A percentile compares a stretch with the other conserved stretches of the same genome.
phyloP scores from a whole-genome alignment of 2,329 filamentous ascomycete genomes.

The Fusarium palustre region DNA sequence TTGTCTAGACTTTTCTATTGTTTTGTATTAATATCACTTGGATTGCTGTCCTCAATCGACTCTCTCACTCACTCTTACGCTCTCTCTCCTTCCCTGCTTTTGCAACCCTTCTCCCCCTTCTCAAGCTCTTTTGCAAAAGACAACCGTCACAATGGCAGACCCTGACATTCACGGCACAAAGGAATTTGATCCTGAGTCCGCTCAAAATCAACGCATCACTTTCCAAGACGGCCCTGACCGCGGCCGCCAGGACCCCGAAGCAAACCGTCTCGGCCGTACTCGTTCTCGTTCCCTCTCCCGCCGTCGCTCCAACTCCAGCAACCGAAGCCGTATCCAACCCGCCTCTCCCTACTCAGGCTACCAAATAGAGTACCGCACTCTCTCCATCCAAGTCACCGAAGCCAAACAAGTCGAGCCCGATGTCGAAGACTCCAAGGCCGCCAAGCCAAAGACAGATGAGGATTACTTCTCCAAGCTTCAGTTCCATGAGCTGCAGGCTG shows the following conservation, averaged over 20 bases:
- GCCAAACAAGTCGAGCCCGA: conserved; percentile 48
- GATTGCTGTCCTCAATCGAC: neutral
- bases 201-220: conserved; percentile 35
- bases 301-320: conserved; percentile 40
- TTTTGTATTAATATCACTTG: conserved; percentile 21
- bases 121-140: neutral
- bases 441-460: conserved; percentile 52
- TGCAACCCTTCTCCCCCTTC: neutral
- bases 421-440: conserved; percentile 31
- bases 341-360: conserved; percentile 52
- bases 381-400: conserved; percentile 56
- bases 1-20: conserved; percentile 23
- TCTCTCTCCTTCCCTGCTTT: neutral
- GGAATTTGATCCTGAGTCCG: conserved; percentile 33
- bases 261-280: conserved; percentile 17
- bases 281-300: conserved; percentile 33
- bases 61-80: neutral
- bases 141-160: conserved; percentile 25
- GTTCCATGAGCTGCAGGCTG: conserved; percentile 53
- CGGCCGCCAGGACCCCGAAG: conserved; percentile 18
- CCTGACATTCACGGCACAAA: conserved; percentile 32
- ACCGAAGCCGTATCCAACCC: conserved; percentile 46
- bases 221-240: conserved; percentile 30
- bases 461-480: conserved; percentile 59
- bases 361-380: conserved; percentile 56